These are phyloP conservation scores for Raddia guianensis DNA, from an alignment of 176 grass and related monocot genomes.

Conservation along the genomic window DNA sequence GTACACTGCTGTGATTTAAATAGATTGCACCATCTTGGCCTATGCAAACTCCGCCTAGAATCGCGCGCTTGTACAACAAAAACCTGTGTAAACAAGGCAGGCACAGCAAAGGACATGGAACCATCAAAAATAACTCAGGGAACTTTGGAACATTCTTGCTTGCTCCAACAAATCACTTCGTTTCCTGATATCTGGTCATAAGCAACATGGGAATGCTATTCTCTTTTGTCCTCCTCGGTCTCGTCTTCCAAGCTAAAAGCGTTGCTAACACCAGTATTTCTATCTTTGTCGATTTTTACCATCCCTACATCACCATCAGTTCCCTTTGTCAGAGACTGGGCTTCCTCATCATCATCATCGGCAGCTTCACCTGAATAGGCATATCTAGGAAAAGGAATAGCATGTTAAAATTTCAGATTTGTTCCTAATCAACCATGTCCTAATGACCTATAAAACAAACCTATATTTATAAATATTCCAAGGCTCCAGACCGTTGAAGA, in stretches of 20 bases:
- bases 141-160: constrained; percentile 34
- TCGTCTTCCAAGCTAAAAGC: constrained; percentile 68
- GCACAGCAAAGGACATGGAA: constrained; percentile 7
- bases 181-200: background rate
- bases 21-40: constrained; percentile 23
- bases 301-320: constrained; percentile 84
- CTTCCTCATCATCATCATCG: constrained; percentile 80
- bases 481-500: background rate
- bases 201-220: constrained; percentile 47
- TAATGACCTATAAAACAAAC: background rate
- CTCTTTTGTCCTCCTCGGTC: constrained; percentile 87
- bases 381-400: constrained; percentile 62
- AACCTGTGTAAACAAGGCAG: constrained; percentile 27
- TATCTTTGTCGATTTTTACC: constrained; percentile 78
- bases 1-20: constrained; percentile 43
- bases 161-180: constrained; percentile 35
- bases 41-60: constrained; percentile 44
- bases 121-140: constrained; percentile 17
- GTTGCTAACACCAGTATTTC: constrained; percentile 50
- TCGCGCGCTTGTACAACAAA: constrained; percentile 32
- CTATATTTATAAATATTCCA: constrained; percentile 19
- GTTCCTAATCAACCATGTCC: background rate
- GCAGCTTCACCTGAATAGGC: constrained; percentile 84
- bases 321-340: constrained; percentile 84
- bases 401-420: constrained; percentile 10